phyloP scores from a whole-genome alignment of 441 rosid genomes.

The Bocquillonia castaneifolia region DNA sequence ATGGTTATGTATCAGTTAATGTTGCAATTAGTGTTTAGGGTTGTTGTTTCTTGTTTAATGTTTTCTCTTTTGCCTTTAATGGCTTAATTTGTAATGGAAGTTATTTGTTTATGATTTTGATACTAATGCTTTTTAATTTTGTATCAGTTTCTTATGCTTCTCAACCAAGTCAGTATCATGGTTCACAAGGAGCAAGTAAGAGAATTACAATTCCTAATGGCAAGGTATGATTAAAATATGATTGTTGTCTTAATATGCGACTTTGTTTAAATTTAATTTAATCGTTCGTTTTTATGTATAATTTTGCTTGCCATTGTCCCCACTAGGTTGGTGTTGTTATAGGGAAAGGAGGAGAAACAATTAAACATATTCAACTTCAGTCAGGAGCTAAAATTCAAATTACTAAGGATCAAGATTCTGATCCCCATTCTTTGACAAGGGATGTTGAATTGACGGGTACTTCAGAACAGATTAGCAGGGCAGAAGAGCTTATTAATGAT shows the following conservation, averaged over 20 bases:
- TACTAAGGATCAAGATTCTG: slow-evolving; percentile 29
- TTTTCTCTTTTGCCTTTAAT: no score
- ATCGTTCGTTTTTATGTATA: background rate
- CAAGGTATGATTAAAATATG: slow-evolving; percentile 17
- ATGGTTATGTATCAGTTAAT: background rate
- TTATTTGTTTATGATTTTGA: background rate
- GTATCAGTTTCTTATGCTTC: slow-evolving; percentile 17
- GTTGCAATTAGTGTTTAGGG: background rate
- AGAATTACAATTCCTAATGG: slow-evolving; percentile 29
- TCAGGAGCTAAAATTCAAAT: slow-evolving; percentile 31
- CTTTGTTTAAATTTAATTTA: background rate
- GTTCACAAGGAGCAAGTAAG: slow-evolving; percentile 15
- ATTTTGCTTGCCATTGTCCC: background rate
- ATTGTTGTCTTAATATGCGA: background rate
- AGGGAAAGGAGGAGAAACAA: slow-evolving; percentile 31
- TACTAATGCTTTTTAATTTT: background rate
- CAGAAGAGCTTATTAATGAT: slow-evolving; percentile 28
- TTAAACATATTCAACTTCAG: slow-evolving; percentile 23
- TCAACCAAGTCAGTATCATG: slow-evolving; percentile 12
- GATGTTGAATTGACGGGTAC: slow-evolving; percentile 30
- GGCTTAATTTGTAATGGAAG: no score
- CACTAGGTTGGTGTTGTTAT: slow-evolving; percentile 30
- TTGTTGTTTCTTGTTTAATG: no score
- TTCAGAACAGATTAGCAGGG: slow-evolving; percentile 27
- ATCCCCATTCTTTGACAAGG: slow-evolving; percentile 32